phyloP scores from a whole-genome alignment of 106 monocot species.

The Dioscorea zingiberensis region DNA sequence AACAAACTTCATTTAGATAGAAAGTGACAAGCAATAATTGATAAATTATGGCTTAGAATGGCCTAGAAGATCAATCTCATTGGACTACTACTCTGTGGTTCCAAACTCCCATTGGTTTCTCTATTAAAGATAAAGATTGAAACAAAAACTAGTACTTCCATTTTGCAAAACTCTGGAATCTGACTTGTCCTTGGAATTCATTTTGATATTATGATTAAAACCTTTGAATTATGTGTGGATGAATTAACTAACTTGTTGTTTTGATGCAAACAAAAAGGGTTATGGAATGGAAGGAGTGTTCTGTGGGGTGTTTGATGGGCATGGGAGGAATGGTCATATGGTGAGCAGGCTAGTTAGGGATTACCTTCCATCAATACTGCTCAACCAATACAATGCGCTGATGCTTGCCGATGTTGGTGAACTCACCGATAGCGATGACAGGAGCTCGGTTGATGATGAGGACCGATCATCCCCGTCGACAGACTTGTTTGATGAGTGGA shows the following conservation, averaged over 20 bases:
- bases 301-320: constrained; percentile 94
- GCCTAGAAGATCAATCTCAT: too few species aligned
- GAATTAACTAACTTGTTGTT: background rate
- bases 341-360: constrained; percentile 77
- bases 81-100: too few species aligned
- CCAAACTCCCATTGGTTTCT: too few species aligned
- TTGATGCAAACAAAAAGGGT: constrained; percentile 26
- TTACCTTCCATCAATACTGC: constrained; percentile 58
- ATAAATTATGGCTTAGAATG: too few species aligned
- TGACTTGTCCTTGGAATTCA: too few species aligned
- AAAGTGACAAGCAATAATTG: too few species aligned
- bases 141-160: too few species aligned
- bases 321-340: constrained; percentile 75
- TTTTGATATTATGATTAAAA: background rate
- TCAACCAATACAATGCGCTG: constrained; percentile 40
- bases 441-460: constrained; percentile 26
- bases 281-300: constrained; percentile 75
- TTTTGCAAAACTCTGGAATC: too few species aligned
- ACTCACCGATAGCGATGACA: constrained; percentile 16
- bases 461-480: constrained; percentile 30
- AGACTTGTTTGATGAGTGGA: constrained; percentile 80
- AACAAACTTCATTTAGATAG: too few species aligned
- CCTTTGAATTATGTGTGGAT: background rate
- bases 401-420: constrained; percentile 12
- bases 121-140: too few species aligned